Base-by-base conservation (phyloP, 306 rosid species). In the Aeschynomene evenia region DNA sequence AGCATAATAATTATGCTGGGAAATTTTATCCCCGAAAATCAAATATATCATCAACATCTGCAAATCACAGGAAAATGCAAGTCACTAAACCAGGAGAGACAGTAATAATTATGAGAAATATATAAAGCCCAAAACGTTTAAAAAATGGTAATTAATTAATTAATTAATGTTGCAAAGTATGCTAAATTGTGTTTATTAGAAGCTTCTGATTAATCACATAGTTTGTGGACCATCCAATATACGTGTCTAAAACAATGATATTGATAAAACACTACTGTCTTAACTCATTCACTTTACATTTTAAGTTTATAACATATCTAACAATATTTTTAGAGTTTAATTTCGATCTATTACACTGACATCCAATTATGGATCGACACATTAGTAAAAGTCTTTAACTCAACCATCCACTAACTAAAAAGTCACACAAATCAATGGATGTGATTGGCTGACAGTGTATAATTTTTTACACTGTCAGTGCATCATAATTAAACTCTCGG, bases 191-290 rank as follows among this genome's bases (percentile, higher is more conserved):
- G 12, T 10, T 65, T 72, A n/a, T 66, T 58, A 23, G 29, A 64
- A 37, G 70, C 53, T 66, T 18, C 6, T 33, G 9, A 34, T 34
- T 40, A 49, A 59, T 63, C 75, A 58, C 63, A 19, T 67, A 71
- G 75, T 46, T 63, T 53, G 71, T 60, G 81, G 84, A 81, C 84
- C 84, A 81, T 66, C 64, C 9, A 7, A 54, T 31, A 14, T 51
- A 29, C 46, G 78, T 78, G 78, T 43, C 78, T 76, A 33, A 33
- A 79, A 79, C 85, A 71, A 79, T 77, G 77, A 81, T 83, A 64
- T 53, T 61, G 12, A 39, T 43, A 39, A 68, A 24, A 19, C 73
- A 52, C 26, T 40, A 22, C 42, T 26, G 2, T 1, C 29, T 1
- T 24, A 24, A n/a, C n/a, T n/a, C n/a, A n/a, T n/a, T n/a, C n/a